A percentile compares a stretch with the other conserved stretches of the same genome.
Conservation (phyloP, 495 filamentous ascomycete species). For the Usnea hakonensis region DNA sequence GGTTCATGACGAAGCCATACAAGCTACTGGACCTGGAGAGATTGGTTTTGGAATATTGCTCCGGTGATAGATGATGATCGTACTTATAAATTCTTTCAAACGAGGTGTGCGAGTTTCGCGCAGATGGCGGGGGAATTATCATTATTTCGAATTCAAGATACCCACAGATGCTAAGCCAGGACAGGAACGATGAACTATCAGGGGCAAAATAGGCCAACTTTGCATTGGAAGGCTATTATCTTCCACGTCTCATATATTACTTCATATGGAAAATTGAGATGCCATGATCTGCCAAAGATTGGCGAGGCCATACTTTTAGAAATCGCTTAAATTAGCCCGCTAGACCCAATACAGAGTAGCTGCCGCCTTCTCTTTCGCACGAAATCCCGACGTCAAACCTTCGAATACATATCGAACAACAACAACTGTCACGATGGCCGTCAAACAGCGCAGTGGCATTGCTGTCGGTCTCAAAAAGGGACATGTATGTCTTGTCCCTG, state of each 20-base stretch:
- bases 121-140: neutral
- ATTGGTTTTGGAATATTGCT: slow-evolving; percentile 57
- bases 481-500: slow-evolving; percentile 54
- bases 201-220: neutral
- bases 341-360: slow-evolving; percentile 1
- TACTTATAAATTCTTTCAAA: too few relatives aligned
- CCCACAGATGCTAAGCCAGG: neutral
- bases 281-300: too few relatives aligned
- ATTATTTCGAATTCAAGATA: neutral
- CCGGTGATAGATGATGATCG: slow-evolving; percentile 3
- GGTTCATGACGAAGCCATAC: slow-evolving; percentile 75
- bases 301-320: too few relatives aligned
- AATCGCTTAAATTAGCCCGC: neutral
- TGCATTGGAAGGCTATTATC: neutral
- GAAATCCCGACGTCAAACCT: neutral
- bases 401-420: neutral
- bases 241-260: neutral
- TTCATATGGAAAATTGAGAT: neutral
- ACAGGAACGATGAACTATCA: neutral
- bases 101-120: neutral
- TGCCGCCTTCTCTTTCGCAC: neutral
- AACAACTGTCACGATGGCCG: slow-evolving; percentile 39
- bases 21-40: slow-evolving; percentile 63
- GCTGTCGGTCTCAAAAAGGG: slow-evolving; percentile 80
- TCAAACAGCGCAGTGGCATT: slow-evolving; percentile 64